Base-by-base conservation (phyloP, 352 stramenopile species). In the Phytophthora kernoviae region DNA sequence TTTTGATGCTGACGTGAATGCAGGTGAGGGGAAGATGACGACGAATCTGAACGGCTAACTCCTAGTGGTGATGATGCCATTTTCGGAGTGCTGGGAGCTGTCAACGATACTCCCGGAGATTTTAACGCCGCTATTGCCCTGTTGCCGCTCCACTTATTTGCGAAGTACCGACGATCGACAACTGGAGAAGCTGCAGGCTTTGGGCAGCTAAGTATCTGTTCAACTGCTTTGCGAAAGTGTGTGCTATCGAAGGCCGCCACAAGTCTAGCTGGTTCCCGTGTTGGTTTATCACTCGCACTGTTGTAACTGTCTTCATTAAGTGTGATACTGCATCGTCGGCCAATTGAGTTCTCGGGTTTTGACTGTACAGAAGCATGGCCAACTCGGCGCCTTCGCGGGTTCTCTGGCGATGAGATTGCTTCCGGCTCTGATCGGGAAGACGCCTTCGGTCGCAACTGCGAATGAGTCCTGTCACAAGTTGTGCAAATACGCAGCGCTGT, bases 401-500 rank as follows among this genome's bases (percentile, higher is more conserved):
- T 59, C 21, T 65, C 40, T 20, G 46, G 37, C n/a, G 56, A 21
- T 15, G 45, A 21, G 5, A 48, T 58, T 1, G 59, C 54, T 45
- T 75, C 64, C 5, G 58, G 36, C 27, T 71, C 62, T 11, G 62
- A 60, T 17, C 26, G 47, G 44, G 55, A 43, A 0, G 60, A 53
- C 9, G 52, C 32, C 33, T 79, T 62, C 67, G 51, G 30, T 5
- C 24, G 47, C 33, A 53, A 53, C 3, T 47, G 52, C 3, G 54
- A 39, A 20, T 66, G 44, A 15, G 43, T 27, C 62, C 56, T 11
- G 14, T 90, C 73, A 55, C 85, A 94, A 22, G 71, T 33, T 26
- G 69, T 77, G 49, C 85, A 94, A 39, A 94, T 85, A 11, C 81
- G 78, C 20, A 92, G 40, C n/a, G 75, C 63, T 24, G 80, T 91